Evolutionary conservation across 108 stramenopile genomes (phyloP).

Genomic region (Chaetoceros tenuissimus): DNA sequence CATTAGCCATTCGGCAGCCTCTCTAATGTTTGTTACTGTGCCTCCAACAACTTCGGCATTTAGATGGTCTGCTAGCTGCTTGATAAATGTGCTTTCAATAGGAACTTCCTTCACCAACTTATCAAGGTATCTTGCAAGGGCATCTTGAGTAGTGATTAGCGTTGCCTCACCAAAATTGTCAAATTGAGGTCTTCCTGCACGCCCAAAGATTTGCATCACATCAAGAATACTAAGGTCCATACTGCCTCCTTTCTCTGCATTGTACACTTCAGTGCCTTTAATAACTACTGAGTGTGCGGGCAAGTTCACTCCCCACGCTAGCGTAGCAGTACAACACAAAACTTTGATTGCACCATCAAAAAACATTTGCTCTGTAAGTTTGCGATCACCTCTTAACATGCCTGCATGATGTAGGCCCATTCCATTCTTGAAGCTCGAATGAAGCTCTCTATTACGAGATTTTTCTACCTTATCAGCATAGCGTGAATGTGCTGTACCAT

Average conservation of each 20-base stretch:
- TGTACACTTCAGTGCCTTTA: constrained; percentile 99
- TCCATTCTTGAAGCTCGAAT: constrained; percentile 81
- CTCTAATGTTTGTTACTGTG: constrained; percentile 80
- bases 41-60: constrained; percentile 98
- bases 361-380: constrained; percentile 93
- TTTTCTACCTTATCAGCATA: constrained; percentile 69
- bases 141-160: constrained; percentile 89
- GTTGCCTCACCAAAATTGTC: constrained; percentile 95
- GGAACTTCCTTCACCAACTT: constrained; percentile 89
- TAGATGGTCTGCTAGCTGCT: constrained; percentile 93
- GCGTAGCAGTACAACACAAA: constrained; percentile 94
- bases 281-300: constrained; percentile 94
- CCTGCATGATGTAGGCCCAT: constrained; percentile 99
- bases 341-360: constrained; percentile 94
- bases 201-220: constrained; percentile 97
- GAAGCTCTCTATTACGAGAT: constrained; percentile 82
- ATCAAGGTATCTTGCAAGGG: constrained; percentile 86
- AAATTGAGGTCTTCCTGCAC: constrained; percentile 96
- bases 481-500: constrained; percentile 45
- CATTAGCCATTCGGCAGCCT: constrained; percentile 90
- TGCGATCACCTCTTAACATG: constrained; percentile 93
- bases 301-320: constrained; percentile 96
- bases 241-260: constrained; percentile 94
- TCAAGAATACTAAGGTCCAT: constrained; percentile 95
- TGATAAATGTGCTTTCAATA: constrained; percentile 92